A percentile compares a stretch with the other conserved stretches of the same genome.
These are phyloP conservation scores for Fusarium guadeloupense DNA, from an alignment of 2,329 filamentous ascomycete genomes.

Conservation along the genomic window DNA sequence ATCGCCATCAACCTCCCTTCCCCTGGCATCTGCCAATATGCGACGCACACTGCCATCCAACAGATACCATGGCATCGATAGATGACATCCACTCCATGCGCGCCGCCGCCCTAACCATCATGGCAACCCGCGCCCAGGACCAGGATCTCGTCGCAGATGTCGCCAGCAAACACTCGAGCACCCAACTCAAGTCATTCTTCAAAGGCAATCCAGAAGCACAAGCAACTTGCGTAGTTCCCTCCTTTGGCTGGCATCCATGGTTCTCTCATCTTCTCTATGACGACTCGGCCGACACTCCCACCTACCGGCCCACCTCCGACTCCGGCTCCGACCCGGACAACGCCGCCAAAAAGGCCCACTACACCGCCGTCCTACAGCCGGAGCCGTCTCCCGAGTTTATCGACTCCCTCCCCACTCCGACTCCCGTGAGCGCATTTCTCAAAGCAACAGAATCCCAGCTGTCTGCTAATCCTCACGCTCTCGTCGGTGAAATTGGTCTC, in stretches of 20 bases:
- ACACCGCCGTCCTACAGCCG: slow-evolving; percentile 72
- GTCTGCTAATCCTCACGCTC: slow-evolving; percentile 65
- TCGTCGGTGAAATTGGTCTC: slow-evolving; percentile 81
- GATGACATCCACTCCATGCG: slow-evolving; percentile 70
- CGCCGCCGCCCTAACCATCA: slow-evolving; percentile 72
- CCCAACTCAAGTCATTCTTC: not conserved
- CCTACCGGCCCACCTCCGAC: slow-evolving; percentile 46
- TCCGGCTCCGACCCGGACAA: slow-evolving; percentile 23
- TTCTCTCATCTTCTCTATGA: slow-evolving; percentile 81
- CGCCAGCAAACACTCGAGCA: slow-evolving; percentile 65
- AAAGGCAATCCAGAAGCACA: not conserved
- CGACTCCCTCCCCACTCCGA: slow-evolving; percentile 66
- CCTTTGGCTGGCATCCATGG: slow-evolving; percentile 92
- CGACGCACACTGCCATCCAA: slow-evolving; percentile 87
- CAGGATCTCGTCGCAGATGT: slow-evolving; percentile 75
- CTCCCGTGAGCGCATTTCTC: slow-evolving; percentile 67
- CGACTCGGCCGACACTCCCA: slow-evolving; percentile 55
- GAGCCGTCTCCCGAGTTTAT: slow-evolving; percentile 55
- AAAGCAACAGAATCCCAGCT: slow-evolving; percentile 65
- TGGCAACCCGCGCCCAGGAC: slow-evolving; percentile 80
- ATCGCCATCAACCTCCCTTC: slow-evolving; percentile 50
- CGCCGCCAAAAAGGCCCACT: slow-evolving; percentile 65
- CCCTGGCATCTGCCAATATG: slow-evolving; percentile 77
- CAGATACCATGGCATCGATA: slow-evolving; percentile 75
- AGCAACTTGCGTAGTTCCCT: slow-evolving; percentile 60